These are phyloP conservation scores for Skeletonema costatum DNA, from an alignment of 108 stramenopile species.

Conservation along the genomic window DNA sequence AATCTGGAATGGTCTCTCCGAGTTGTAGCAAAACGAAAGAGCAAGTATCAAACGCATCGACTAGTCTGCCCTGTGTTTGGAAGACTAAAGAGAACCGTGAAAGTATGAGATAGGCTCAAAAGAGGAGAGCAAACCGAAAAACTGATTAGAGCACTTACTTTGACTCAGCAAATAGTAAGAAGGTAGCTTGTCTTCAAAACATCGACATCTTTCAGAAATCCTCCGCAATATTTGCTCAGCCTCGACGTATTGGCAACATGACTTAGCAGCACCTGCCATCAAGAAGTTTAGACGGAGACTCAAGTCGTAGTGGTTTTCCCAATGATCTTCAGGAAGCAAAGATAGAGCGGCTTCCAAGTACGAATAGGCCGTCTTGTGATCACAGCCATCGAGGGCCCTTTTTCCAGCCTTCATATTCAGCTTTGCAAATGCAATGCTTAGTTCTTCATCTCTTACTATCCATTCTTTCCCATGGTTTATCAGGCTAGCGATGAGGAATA, in stretches of 20 bases:
- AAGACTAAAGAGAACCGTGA: not conserved
- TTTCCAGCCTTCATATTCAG: conserved; percentile 29
- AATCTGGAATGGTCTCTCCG: not conserved
- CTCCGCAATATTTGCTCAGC: conserved; percentile 5
- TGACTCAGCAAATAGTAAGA: not conserved
- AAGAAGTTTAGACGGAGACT: too few relatives aligned
- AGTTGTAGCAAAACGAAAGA: not conserved
- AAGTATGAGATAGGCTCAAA: not conserved
- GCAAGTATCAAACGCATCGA: not conserved
- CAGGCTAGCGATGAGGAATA: not conserved
- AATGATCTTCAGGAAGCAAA: too few relatives aligned
- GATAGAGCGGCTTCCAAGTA: too few relatives aligned
- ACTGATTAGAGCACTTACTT: conserved; percentile 3
- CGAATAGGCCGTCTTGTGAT: not conserved
- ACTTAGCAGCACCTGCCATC: too few relatives aligned
- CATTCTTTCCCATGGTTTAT: conserved; percentile 1
- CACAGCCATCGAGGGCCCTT: conserved; percentile 1
- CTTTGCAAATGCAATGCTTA: not conserved
- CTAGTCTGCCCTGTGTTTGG: not conserved
- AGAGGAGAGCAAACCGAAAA: not conserved
- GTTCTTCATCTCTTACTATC: not conserved
- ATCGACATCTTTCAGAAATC: conserved; percentile 2
- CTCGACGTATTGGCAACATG: conserved; percentile 4
- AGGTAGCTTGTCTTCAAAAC: not conserved
- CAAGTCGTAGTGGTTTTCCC: too few relatives aligned